Base-by-base conservation (phyloP, 768 basidiomycete genomes). In the Lactarius psammicola region DNA sequence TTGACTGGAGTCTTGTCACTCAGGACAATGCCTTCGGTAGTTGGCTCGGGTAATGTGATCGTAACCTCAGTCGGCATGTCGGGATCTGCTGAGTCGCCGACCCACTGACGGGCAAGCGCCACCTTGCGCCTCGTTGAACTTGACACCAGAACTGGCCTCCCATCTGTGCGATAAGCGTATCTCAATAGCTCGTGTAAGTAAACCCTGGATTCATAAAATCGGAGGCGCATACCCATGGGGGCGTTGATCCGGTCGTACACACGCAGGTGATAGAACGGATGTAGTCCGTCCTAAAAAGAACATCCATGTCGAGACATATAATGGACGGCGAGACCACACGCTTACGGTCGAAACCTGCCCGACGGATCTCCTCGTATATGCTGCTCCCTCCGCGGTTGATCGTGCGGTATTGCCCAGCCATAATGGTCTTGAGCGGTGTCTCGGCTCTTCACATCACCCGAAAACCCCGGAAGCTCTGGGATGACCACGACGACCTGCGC, bases 221-320 rank as follows among this genome's bases (percentile, higher is more conserved):
- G 23, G 36, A 13, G 28, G 6, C 6, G 74, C 83, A 72, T 66
- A 87, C 87, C 77, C 68, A 78, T 75, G 1, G 92, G 89, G 0
- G 88, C 87, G 72, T 94, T 95, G 72, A 95, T 92, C 30, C 95
- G 82, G 73, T 98, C 95, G 74, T 95, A 99, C 1, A 88, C 80
- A 34, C 97, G 85, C 30, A 99, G 81, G 77, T 98, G 94, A 78
- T 92, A 98, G 82, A 97, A 94, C 13, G 84, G 70, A 97, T 90
- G 74, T 89, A 95, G 64, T 95, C 87, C 77, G 79, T 71, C n/a
- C 92, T 93, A 67, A 56, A n/a, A 18, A 49, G 59, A 23, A 38
- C 56, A 28, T 3, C 26, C 11, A 28, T 2, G 11, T 54, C 2
- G 15, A 40, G 36, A 28, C 23, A 56, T 36, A 26, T 13, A 1